These are phyloP conservation scores for Trypethelium eluteriae DNA, from an alignment of 495 filamentous ascomycete genomes.

Conservation along the genomic window DNA sequence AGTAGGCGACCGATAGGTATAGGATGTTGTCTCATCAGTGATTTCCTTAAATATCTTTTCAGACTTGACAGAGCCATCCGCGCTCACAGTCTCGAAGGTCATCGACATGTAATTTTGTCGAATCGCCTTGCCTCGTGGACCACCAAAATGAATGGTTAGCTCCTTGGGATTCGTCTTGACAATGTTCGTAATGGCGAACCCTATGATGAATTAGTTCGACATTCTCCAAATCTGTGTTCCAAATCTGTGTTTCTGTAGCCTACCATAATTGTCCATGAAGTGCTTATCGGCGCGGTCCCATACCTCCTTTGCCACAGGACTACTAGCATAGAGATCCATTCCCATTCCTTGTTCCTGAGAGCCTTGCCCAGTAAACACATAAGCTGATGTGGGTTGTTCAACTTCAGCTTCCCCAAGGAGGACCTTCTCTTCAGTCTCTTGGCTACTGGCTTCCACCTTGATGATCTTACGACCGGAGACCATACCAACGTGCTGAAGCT, in stretches of 20 bases:
- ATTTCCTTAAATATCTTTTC: constrained; percentile 99
- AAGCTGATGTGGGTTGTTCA: constrained; percentile 93
- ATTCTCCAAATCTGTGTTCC: neutral
- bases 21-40: constrained; percentile 79
- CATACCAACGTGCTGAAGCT: constrained; percentile 95
- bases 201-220: constrained; percentile 45
- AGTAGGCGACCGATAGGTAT: constrained; percentile 92
- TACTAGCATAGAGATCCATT: constrained; percentile 95
- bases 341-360: constrained; percentile 99
- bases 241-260: constrained; percentile 25
- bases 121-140: constrained; percentile 91
- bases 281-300: constrained; percentile 98
- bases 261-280: constrained; percentile 97
- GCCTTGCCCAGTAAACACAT: constrained; percentile 97
- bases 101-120: constrained; percentile 99
- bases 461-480: constrained; percentile 97
- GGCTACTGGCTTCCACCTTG: constrained; percentile 90
- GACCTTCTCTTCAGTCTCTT: constrained; percentile 91
- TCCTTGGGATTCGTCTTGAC: constrained; percentile 99
- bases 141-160: constrained; percentile 96
- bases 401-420: constrained; percentile 93
- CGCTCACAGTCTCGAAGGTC: constrained; percentile 93
- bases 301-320: constrained; percentile 87
- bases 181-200: constrained; percentile 94
- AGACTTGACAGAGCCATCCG: constrained; percentile 87